phyloP scores from a whole-genome alignment of 805 yeast species.

The Cyberlindnera euphorbiae region DNA sequence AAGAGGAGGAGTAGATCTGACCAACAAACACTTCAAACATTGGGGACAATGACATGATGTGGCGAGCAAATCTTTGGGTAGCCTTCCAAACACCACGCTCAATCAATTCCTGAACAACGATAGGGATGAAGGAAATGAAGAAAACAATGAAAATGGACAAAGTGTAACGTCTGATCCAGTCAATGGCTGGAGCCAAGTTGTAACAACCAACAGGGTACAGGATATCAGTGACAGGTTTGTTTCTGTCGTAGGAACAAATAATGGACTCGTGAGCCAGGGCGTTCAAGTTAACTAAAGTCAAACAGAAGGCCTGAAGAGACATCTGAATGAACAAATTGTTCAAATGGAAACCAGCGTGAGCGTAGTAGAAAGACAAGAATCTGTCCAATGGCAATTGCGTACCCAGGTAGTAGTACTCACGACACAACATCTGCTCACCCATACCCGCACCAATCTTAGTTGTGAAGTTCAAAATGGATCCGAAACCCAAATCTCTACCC shows the following conservation, averaged over 20 bases:
- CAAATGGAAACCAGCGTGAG: conserved; percentile 84
- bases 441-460: conserved; percentile 90
- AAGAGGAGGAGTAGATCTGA: conserved; percentile 69
- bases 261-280: conserved; percentile 70
- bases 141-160: conserved; percentile 78
- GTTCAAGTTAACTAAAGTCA: conserved; percentile 66
- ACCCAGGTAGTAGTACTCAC: conserved; percentile 80
- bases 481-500: conserved; percentile 86
- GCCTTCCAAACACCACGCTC: conserved; percentile 82
- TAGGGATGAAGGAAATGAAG: conserved; percentile 75
- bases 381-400: conserved; percentile 77
- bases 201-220: conserved; percentile 67
- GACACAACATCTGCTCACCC: conserved; percentile 85
- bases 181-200: conserved; percentile 67
- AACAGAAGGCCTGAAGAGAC: conserved; percentile 67
- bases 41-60: conserved; percentile 67
- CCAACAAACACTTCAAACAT: conserved; percentile 81
- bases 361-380: conserved; percentile 78
- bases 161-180: conserved; percentile 79
- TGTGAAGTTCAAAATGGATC: conserved; percentile 79
- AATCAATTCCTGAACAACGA: conserved; percentile 72
- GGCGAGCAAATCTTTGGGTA: conserved; percentile 62
- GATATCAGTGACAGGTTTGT: conserved; percentile 64
- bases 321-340: conserved; percentile 74
- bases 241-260: conserved; percentile 60